Conservation (phyloP, 768 basidiomycete species). For the Austroboletus eburneus region DNA sequence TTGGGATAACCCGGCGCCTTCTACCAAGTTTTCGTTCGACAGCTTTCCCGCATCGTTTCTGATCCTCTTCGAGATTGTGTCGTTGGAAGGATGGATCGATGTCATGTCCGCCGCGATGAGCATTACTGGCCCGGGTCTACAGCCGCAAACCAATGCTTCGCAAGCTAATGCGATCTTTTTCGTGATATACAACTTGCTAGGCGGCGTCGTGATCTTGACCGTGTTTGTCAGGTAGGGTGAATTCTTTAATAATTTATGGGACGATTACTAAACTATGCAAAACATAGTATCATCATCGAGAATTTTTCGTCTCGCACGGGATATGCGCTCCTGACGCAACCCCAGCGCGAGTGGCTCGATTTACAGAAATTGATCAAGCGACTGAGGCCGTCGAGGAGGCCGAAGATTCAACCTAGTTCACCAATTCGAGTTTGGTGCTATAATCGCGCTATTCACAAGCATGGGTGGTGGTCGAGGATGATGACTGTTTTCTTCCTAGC, state of each 20-base stretch:
- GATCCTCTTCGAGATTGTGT: conserved; percentile 95
- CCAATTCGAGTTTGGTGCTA: conserved; percentile 80
- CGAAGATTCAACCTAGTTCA: conserved; percentile 53
- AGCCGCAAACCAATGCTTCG: conserved; percentile 68
- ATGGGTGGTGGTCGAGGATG: conserved; percentile 85
- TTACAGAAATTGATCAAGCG: conserved; percentile 83
- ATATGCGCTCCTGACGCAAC: conserved; percentile 75
- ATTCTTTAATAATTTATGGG: background rate
- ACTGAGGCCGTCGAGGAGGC: conserved; percentile 82
- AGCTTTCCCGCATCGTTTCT: conserved; percentile 76
- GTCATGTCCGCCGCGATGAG: conserved; percentile 80
- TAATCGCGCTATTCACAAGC: conserved; percentile 85
- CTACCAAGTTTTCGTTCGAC: conserved; percentile 87
- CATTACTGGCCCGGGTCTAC: conserved; percentile 63
- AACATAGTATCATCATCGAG: conserved; percentile 84
- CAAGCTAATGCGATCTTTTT: conserved; percentile 89
- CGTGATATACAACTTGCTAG: conserved; percentile 86
- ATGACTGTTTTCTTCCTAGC: conserved; percentile 77
- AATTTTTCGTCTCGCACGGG: conserved; percentile 89
- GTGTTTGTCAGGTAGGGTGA: conserved; percentile 80
- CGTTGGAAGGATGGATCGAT: conserved; percentile 95
- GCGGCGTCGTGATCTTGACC: conserved; percentile 84
- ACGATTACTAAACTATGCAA: conserved; percentile 11
- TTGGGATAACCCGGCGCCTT: conserved; percentile 86
- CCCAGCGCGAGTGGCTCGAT: conserved; percentile 94